Conservation (phyloP, 2,329 filamentous ascomycete genomes). For the Pseudogymnoascus verrucosus region DNA sequence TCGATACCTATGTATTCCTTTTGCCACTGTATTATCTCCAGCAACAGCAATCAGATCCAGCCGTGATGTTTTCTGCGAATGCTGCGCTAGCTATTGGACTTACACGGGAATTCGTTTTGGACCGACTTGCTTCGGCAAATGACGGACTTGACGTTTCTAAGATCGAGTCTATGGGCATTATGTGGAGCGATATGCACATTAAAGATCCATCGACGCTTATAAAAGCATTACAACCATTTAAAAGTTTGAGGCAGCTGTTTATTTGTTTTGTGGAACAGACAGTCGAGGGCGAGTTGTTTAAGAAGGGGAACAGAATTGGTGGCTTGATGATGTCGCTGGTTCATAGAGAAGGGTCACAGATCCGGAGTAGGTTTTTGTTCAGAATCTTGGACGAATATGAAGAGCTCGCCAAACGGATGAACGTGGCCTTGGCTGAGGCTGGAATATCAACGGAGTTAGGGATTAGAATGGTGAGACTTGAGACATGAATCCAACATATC, state of each 20-base stretch:
- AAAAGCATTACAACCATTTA: neutral
- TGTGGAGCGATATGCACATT: constrained; percentile 1
- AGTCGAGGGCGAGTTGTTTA: neutral
- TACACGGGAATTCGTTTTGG: neutral
- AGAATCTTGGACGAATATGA: constrained; percentile 2
- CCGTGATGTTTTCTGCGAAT: neutral
- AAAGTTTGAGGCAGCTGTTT: neutral
- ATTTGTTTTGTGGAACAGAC: neutral
- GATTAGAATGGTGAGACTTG: neutral
- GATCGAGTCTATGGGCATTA: neutral
- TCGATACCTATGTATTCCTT: neutral
- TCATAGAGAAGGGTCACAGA: neutral
- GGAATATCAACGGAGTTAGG: neutral
- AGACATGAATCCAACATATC: neutral
- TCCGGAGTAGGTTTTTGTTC: neutral
- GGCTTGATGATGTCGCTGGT: neutral
- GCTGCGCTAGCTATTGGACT: neutral
- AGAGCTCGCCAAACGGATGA: neutral
- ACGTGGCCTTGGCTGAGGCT: neutral
- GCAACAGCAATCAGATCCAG: neutral
- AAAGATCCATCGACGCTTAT: neutral
- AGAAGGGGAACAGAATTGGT: neutral
- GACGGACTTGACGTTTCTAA: neutral
- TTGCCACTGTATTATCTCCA: neutral
- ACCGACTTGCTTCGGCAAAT: neutral